Evolutionary conservation across 108 stramenopile genomes (phyloP), one percentile per base, ranked within the genome.

Genomic region (Discostella pseudostelligera): DNA sequence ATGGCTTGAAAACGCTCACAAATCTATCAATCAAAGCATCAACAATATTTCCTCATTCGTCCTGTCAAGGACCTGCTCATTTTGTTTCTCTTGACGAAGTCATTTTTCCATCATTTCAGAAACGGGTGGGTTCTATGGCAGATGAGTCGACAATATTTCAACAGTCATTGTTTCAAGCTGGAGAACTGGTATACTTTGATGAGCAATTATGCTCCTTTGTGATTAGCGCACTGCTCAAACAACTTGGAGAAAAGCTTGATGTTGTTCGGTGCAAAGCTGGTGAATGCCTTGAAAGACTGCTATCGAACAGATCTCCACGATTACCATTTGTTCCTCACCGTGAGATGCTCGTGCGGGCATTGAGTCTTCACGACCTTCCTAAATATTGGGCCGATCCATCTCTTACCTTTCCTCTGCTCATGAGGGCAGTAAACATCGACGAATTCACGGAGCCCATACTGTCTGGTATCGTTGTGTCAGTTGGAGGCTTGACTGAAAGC

Each of bases 221-320:
- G 5, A 69, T 96, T 3, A 81, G 83, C 19, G 70, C 62, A 29
- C 54, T 96, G 42, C 66, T 98, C 39, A 93, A 95, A 39, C 96
- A 97, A 73, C 72, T 97, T 14, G 67, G 82, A 3, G 98, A 97
- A 73, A 97, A 96, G 74, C 87, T 99, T 4, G 96, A 99, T 70
- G 57, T 71, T 25, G 96, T 97, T 8, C 80, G 98, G 25, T 59
- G 56, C 8, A 65, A 81, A 39, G 96, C 98, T 21, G 96, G 96
- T 43, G 62, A 62, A 59, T 88, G 91, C 39, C 74, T 98, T 8
- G 65, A 74, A 62, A 67, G 74, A 36, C 64, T 96, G 20, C 55
- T 94, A 9, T 60, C 62, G 8, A 53, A 49, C 16, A 39, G 67
- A 11, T 80, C 80, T 39, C 83, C 84, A 16, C 20, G 24, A 22